Evolutionary conservation across 768 basidiomycete species (phyloP).

Genomic region (Trametes coccinea): DNA sequence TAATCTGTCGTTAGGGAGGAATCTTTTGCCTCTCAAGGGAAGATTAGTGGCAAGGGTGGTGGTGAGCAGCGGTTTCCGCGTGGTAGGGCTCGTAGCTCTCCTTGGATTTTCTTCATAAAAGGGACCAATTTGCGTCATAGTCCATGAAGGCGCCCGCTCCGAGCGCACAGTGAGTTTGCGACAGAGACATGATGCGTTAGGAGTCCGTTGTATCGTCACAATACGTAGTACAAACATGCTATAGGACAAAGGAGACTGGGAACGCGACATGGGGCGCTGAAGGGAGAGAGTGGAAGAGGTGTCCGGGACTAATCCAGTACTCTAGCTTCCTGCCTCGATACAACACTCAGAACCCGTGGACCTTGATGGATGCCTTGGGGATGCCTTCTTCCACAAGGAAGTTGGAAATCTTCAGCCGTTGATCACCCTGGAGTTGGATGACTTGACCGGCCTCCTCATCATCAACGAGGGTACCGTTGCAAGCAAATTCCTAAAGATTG

Average conservation of each 20-base stretch:
- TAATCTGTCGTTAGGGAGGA: neutral
- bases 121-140: neutral
- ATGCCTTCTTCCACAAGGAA: constrained; percentile 88
- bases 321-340: constrained; percentile 19
- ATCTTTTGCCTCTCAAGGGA: neutral
- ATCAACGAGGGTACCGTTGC: constrained; percentile 95
- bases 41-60: no score
- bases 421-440: constrained; percentile 98
- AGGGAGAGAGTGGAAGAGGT: constrained; percentile 22
- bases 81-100: no score
- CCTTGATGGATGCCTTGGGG: constrained; percentile 74
- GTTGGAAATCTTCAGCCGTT: constrained; percentile 83
- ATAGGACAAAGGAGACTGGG: constrained; percentile 25
- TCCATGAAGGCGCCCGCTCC: no score
- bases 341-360: constrained; percentile 79
- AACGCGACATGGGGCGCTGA: constrained; percentile 23
- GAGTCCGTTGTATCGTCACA: constrained; percentile 32
- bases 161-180: no score
- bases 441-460: constrained; percentile 96
- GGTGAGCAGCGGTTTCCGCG: no score
- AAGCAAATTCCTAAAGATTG: constrained; percentile 82
- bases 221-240: constrained; percentile 31
- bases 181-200: neutral
- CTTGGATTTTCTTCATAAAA: no score
- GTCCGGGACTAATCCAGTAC: constrained; percentile 21